Evolutionary conservation across 2,329 filamentous ascomycete species (phyloP).

Genomic region (Calonectria multiphialidica): DNA sequence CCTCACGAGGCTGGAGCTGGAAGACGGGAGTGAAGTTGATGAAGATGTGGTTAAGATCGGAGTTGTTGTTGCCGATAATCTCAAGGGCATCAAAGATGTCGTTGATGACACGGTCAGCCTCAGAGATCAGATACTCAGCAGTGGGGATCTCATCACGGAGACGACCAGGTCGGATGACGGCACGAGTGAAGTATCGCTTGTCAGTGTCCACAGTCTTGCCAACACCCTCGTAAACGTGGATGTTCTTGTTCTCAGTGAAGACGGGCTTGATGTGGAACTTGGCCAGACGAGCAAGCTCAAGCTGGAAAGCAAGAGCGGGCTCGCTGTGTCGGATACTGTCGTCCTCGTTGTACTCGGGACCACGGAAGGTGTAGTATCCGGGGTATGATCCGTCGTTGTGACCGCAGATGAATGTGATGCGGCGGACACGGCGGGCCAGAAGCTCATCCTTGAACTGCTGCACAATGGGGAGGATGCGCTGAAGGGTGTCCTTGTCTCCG

Average conservation of each 20-base stretch:
- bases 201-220: conserved; percentile 96
- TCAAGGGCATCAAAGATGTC: conserved; percentile 98
- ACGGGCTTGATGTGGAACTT: conserved; percentile 99
- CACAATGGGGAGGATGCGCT: conserved; percentile 81
- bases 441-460: conserved; percentile 88
- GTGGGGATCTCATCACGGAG: conserved; percentile 97
- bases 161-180: conserved; percentile 92
- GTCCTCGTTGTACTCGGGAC: conserved; percentile 89
- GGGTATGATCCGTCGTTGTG: conserved; percentile 95
- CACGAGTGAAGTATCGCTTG: conserved; percentile 98
- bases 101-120: conserved; percentile 95
- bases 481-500: conserved; percentile 84
- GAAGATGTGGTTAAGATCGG: conserved; percentile 99
- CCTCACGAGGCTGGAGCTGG: conserved; percentile 88
- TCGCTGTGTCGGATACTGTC: conserved; percentile 97
- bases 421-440: conserved; percentile 82
- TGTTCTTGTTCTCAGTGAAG: conserved; percentile 99
- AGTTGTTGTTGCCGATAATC: conserved; percentile 99
- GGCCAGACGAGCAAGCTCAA: conserved; percentile 91
- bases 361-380: conserved; percentile 98
- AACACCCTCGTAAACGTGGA: conserved; percentile 97
- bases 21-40: conserved; percentile 99
- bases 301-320: conserved; percentile 97
- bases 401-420: conserved; percentile 96
- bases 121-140: conserved; percentile 97